Evolutionary conservation across 2,329 filamentous ascomycete genomes (phyloP).

Genomic region (Aspergillus caelatus): DNA sequence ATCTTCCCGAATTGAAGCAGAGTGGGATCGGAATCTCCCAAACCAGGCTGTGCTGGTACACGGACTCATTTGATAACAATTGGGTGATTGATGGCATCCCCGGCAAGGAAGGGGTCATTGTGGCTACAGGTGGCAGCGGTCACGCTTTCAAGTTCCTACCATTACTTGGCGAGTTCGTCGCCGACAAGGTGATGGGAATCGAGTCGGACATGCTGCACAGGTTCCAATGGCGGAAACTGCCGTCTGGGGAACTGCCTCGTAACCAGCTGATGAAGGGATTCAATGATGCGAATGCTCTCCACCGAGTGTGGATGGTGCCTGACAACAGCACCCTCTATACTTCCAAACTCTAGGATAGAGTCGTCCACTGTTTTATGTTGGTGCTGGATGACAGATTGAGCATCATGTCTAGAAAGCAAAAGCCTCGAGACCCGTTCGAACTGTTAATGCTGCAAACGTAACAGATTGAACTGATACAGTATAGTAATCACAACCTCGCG

Average conservation of each 20-base stretch:
- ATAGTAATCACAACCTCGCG: too few species aligned
- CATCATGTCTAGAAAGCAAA: too few species aligned
- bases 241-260: not conserved
- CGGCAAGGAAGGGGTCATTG: constrained; percentile 54
- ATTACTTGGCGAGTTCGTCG: not conserved
- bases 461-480: too few species aligned
- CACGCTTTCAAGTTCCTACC: constrained; percentile 67
- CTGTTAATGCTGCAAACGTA: too few species aligned
- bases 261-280: not conserved
- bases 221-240: not conserved
- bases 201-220: not conserved
- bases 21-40: constrained; percentile 43
- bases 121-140: constrained; percentile 64
- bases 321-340: too few species aligned
- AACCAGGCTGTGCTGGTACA: constrained; percentile 60
- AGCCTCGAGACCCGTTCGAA: too few species aligned
- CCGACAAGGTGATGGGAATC: not conserved
- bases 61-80: constrained; percentile 58
- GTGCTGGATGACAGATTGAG: too few species aligned
- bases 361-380: not conserved
- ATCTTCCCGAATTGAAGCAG: constrained; percentile 48
- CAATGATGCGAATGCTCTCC: not conserved
- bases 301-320: not conserved
- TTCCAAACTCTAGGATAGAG: not conserved
- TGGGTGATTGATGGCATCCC: constrained; percentile 59